Evolutionary conservation across 202 grass and related monocot species (phyloP).

Genomic region (Setaria italica): DNA sequence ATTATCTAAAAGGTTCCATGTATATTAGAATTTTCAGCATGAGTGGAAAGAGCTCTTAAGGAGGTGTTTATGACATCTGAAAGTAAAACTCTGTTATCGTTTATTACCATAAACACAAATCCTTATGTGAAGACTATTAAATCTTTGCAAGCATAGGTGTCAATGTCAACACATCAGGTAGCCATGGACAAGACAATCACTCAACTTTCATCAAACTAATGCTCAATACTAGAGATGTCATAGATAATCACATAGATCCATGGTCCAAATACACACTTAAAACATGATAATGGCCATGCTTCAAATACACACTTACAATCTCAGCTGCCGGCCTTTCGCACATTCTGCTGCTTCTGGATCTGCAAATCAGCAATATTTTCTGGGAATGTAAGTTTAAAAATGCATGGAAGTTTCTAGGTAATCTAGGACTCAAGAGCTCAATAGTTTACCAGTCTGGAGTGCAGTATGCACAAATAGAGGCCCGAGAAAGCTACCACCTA

Average conservation of each 20-base stretch:
- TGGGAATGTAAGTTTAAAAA: constrained; percentile 22
- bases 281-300: neutral
- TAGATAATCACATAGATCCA: neutral
- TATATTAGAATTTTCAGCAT: neutral
- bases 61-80: neutral
- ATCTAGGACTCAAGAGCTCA: neutral
- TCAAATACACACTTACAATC: constrained; percentile 76
- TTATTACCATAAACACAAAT: constrained; percentile 29
- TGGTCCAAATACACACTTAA: neutral
- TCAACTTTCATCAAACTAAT: constrained; percentile 28
- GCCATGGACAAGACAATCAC: neutral
- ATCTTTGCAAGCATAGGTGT: neutral
- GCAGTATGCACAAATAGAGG: constrained; percentile 90
- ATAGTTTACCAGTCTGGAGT: constrained; percentile 76
- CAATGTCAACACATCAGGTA: neutral
- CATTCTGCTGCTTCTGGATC: constrained; percentile 82
- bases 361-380: constrained; percentile 50
- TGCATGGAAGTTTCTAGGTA: neutral
- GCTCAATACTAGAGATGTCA: constrained; percentile 1
- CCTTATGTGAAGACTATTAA: neutral
- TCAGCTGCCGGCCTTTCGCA: constrained; percentile 85
- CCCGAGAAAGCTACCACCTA: constrained; percentile 95
- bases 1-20: neutral
- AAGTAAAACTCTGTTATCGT: constrained; percentile 51
- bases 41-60: neutral